Base-by-base conservation (phyloP, 176 grass and related monocot species). In the Juncus effusus region DNA sequence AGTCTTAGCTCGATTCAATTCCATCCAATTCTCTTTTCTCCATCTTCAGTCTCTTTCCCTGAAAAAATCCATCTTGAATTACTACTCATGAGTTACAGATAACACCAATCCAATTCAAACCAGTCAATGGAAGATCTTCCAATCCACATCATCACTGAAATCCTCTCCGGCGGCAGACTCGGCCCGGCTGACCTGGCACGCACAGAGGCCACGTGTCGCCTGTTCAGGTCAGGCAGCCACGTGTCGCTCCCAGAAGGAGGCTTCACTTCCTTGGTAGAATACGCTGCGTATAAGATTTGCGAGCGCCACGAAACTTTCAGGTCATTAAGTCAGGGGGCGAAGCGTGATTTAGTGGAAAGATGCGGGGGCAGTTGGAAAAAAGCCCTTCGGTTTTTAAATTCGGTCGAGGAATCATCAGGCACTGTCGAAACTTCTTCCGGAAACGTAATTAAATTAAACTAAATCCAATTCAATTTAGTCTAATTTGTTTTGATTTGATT, bases 351-450 rank as follows among this genome's bases (percentile, higher is more conserved):
- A 12, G 73, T 93, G 11, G 83, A 80, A 41, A 73, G 95, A 63
- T 99, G 83, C 64, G 78, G 74, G 5, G 68, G 89, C 10, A 99
- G 81, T 78, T 99, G 95, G 89, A 99, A 99, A 71, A 99, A 94
- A 73, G 85, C 91, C 41, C 85, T 99, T 56, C 81, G 95, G 70
- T 99, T 99, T 79, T 66, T 99, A 54, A 86, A 99, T 67, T 90
- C 73, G 0, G 85, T 99, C 4, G 86, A 94, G 95, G 76, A 79
- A 57, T 99, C 89, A 13, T 99, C 81, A 1, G 85, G 73, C 73
- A 87, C 88, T 4, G 81, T 90, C 19, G 58, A 80, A 42, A 94
- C 89, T 59, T 83, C 95, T 19, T 70, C 89, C 36, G 89, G 95
- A 59, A 85, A 84, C 16, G 95, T 99, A 83, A 90, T 77, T 13